A percentile compares a stretch with the other conserved stretches of the same genome.
Conservation (phyloP, 148 eudicot species). For the Rhododendron henanense region DNA sequence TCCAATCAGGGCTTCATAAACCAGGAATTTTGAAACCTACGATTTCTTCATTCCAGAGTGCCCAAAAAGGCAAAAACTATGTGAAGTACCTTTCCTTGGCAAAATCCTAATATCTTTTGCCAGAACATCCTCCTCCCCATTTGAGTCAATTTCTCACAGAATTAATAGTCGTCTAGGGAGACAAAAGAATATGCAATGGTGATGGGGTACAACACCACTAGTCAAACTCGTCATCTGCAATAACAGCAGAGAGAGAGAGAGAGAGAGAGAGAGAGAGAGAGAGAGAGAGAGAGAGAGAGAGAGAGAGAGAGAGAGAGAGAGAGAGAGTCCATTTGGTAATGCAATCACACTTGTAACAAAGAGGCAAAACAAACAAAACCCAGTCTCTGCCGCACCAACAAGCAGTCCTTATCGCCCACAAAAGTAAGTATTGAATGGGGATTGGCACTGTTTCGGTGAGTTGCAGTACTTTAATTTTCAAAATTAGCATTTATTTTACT, state of each 20-base stretch:
- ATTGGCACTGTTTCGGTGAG: neutral
- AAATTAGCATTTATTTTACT: too few species aligned
- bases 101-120: neutral
- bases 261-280: too few species aligned
- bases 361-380: neutral
- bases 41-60: neutral
- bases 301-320: too few species aligned
- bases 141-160: neutral
- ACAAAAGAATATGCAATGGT: too few species aligned
- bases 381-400: neutral
- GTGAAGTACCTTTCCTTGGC: neutral
- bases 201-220: too few species aligned
- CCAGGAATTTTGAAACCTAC: neutral
- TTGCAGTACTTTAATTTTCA: too few species aligned
- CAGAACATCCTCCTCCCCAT: neutral
- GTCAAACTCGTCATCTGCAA: too few species aligned
- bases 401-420: neutral
- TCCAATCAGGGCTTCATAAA: neutral
- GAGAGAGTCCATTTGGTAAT: neutral
- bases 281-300: too few species aligned
- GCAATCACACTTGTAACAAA: neutral
- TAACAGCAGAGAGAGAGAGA: too few species aligned
- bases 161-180: too few species aligned
- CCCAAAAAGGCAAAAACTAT: neutral
- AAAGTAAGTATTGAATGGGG: neutral